Base-by-base conservation (phyloP, 2,329 filamentous ascomycete genomes). In the Monosporascus sp. region DNA sequence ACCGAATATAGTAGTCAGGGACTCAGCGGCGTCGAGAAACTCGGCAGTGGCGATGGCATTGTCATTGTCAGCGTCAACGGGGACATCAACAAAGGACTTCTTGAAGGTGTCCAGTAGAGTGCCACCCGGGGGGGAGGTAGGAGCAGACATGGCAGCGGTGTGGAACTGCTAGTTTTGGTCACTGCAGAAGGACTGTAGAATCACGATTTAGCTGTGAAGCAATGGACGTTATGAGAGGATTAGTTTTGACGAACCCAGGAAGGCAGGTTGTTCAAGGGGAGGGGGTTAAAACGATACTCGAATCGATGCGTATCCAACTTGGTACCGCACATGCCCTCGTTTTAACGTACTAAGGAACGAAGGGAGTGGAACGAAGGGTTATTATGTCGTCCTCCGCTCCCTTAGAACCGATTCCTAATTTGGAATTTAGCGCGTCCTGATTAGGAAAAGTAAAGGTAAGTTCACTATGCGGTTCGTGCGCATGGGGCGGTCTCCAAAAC, bases 11-110 rank as follows among this genome's bases (percentile, higher is more conserved):
- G 85, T 88, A 50, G 88, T 88, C 70, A 97, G 75, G 53, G 89
- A 86, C 80, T 97, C 91, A 50, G 90, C 83, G 54, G 94, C 94
- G 61, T 96, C 89, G 59, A 97, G 87, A 74, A 97, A 99, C 70
- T 95, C 85, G 54, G 82, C 82, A 47, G 94, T 97, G 51, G 83
- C 75, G 66, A 97, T 85, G 56, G 85, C 88, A 76, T 90, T 87
- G 73, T 85, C 86, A 62, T 89, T 87, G 62, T 80, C 79, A 57
- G 80, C 77, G 65, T 90, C 83, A 64, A 96, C 73, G 15, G 89
- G 86, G 51, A 97, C 93, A 63, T 93, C 83, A 59, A 81, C 79
- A 76, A 96, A 99, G 65, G 88, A 93, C 70, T 81, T 81, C 77
- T 89, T 88, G 73, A 95, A 80, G 63, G 86, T 89, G 70, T 95